Evolutionary conservation across 2,329 filamentous ascomycete species (phyloP).

Genomic region (Helicocarpus griseus): DNA sequence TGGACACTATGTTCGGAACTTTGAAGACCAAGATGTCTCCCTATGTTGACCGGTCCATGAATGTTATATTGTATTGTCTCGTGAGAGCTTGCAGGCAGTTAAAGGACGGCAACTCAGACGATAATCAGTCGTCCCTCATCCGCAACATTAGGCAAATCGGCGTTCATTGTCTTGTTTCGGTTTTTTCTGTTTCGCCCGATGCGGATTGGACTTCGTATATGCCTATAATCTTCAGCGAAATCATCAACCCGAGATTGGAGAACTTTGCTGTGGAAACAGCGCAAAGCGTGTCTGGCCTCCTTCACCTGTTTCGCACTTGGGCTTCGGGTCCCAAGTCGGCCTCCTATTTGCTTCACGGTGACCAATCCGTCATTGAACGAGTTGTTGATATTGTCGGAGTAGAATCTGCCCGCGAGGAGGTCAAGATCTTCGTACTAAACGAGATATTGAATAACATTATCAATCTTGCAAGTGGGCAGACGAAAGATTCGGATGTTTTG

Average conservation of each 20-base stretch:
- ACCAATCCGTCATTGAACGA: slow-evolving; percentile 52
- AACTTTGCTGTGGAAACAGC: slow-evolving; percentile 77
- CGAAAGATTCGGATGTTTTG: slow-evolving; percentile 37
- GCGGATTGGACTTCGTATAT: slow-evolving; percentile 67
- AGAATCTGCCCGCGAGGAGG: slow-evolving; percentile 70
- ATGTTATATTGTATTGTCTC: slow-evolving; percentile 73
- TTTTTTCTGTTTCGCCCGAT: slow-evolving; percentile 63
- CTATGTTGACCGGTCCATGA: slow-evolving; percentile 59
- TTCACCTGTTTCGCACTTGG: slow-evolving; percentile 76
- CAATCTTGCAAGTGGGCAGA: slow-evolving; percentile 44
- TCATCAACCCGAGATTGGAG: slow-evolving; percentile 66
- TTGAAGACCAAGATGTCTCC: slow-evolving; percentile 63
- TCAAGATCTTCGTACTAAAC: slow-evolving; percentile 70
- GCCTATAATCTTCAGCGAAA: slow-evolving; percentile 59
- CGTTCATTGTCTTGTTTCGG: slow-evolving; percentile 70
- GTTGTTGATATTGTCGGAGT: slow-evolving; percentile 63
- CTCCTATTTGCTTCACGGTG: slow-evolving; percentile 58
- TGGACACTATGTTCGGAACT: slow-evolving; percentile 75
- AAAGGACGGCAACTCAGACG: slow-evolving; percentile 14
- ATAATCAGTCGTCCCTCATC: slow-evolving; percentile 23
- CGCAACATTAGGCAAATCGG: slow-evolving; percentile 48
- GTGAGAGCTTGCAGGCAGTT: slow-evolving; percentile 55
- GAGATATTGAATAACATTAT: slow-evolving; percentile 63
- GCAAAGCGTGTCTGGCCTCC: slow-evolving; percentile 74
- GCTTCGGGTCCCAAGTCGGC: slow-evolving; percentile 57